phyloP scores from a whole-genome alignment of 2,329 filamentous ascomycete genomes.

The Monilinia polystroma region DNA sequence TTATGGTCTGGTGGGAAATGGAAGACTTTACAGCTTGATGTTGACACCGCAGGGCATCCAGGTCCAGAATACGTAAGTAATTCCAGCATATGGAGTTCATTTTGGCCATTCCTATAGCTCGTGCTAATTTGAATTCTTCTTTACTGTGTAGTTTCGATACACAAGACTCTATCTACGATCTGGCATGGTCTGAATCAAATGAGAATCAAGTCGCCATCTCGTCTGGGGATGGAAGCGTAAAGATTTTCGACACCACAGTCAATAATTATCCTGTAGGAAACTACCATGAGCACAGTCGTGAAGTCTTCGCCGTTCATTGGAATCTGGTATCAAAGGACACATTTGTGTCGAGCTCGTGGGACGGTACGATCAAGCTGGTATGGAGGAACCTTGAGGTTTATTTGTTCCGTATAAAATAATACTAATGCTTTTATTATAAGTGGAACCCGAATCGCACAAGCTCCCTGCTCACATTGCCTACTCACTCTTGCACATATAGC shows the following conservation, averaged over 20 bases:
- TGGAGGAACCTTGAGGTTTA: conserved; percentile 31
- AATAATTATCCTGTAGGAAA: conserved; percentile 83
- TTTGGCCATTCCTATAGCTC: not conserved
- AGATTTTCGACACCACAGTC: conserved; percentile 84
- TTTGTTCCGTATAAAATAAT: not conserved
- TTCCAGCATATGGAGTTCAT: not conserved
- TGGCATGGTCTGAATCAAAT: conserved; percentile 93
- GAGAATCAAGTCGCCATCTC: conserved; percentile 90
- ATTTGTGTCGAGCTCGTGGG: conserved; percentile 92
- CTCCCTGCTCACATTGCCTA: conserved; percentile 81
- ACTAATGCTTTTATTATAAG: conserved; percentile 42
- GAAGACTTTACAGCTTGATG: conserved; percentile 79
- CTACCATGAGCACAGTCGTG: conserved; percentile 90
- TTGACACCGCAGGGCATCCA: conserved; percentile 81
- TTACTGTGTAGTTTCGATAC: conserved; percentile 74
- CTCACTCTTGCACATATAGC: conserved; percentile 92
- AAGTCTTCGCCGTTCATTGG: conserved; percentile 92
- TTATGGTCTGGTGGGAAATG: conserved; percentile 96
- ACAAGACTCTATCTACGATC: conserved; percentile 93
- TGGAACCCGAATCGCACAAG: conserved; percentile 79
- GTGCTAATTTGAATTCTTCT: not conserved
- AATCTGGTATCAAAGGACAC: conserved; percentile 87
- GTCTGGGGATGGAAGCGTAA: conserved; percentile 90
- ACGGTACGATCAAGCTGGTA: conserved; percentile 89
- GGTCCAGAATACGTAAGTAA: conserved; percentile 71